Evolutionary conservation across 139 green algal genomes (phyloP).

Genomic region (Chlamydomonas applanata): DNA sequence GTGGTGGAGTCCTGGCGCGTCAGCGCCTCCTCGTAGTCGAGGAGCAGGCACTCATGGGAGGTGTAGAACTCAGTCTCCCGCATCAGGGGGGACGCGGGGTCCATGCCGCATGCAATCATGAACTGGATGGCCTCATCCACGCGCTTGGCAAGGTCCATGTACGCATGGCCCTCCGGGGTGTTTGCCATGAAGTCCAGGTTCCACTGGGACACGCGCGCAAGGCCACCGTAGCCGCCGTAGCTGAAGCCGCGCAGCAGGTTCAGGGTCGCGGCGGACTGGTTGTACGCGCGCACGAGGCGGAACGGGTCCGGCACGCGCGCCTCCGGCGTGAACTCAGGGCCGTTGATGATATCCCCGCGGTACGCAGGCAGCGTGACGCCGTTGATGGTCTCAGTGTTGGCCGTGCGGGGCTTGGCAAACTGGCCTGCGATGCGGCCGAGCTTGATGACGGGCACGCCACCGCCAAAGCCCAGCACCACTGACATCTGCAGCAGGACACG

Average conservation of each 20-base stretch:
- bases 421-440: constrained; percentile 97
- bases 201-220: constrained; percentile 91
- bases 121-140: constrained; percentile 96
- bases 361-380: constrained; percentile 65
- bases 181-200: constrained; percentile 98
- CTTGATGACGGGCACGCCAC: constrained; percentile 95
- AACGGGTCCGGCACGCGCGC: constrained; percentile 87
- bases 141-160: constrained; percentile 85
- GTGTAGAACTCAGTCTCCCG: constrained; percentile 96
- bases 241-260: constrained; percentile 97
- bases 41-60: constrained; percentile 86
- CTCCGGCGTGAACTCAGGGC: constrained; percentile 82
- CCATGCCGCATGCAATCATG: constrained; percentile 89
- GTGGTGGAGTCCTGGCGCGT: constrained; percentile 75
- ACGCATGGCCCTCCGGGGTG: constrained; percentile 77
- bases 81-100: constrained; percentile 74
- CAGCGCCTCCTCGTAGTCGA: constrained; percentile 96
- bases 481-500: constrained; percentile 93
- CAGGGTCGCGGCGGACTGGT: constrained; percentile 95
- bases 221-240: constrained; percentile 91
- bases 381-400: constrained; percentile 46
- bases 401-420: constrained; percentile 94
- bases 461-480: constrained; percentile 95
- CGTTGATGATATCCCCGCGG: constrained; percentile 99
- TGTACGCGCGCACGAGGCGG: constrained; percentile 87